These are phyloP conservation scores for Populus tremula DNA, from an alignment of 345 rosid genomes.

Conservation along the genomic window DNA sequence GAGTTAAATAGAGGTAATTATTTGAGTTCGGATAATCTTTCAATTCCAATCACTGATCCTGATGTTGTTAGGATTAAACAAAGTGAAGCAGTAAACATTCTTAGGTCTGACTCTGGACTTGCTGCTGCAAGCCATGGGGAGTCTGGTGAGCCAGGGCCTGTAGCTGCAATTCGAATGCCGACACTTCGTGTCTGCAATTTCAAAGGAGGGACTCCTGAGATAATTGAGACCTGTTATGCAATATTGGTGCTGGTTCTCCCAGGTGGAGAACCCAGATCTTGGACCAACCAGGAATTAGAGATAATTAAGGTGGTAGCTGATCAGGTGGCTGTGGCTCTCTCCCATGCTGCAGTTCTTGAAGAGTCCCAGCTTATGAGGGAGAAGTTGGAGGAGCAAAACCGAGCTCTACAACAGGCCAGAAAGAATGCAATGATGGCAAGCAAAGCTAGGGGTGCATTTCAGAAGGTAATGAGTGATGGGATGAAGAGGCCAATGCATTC, in stretches of 20 bases:
- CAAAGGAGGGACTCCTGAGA: conserved; percentile 90
- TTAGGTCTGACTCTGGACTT: conserved; percentile 56
- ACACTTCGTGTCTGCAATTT: conserved; percentile 82
- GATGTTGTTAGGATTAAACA: conserved; percentile 61
- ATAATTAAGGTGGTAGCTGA: conserved; percentile 93
- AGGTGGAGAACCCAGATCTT: conserved; percentile 52
- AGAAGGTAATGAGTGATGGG: conserved; percentile 88
- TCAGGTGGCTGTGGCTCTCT: conserved; percentile 95
- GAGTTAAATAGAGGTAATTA: conserved; percentile 51
- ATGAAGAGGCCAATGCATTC: conserved; percentile 96
- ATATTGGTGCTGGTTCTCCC: conserved; percentile 85
- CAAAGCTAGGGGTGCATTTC: conserved; percentile 71
- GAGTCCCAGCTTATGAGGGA: conserved; percentile 96
- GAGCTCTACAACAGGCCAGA: conserved; percentile 65
- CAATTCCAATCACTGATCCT: conserved; percentile 59
- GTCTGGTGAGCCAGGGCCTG: conserved; percentile 54
- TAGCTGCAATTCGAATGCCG: conserved; percentile 95
- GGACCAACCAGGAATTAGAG: conserved; percentile 82
- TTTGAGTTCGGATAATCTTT: conserved; percentile 25
- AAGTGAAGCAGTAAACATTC: conserved; percentile 57
- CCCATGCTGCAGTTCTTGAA: conserved; percentile 94
- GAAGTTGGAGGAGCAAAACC: conserved; percentile 80
- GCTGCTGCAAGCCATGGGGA: conserved; percentile 62
- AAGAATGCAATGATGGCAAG: conserved; percentile 83
- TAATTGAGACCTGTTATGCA: conserved; percentile 62